Conservation (phyloP, 305 asterid species). For the Fraxinus floribunda region DNA sequence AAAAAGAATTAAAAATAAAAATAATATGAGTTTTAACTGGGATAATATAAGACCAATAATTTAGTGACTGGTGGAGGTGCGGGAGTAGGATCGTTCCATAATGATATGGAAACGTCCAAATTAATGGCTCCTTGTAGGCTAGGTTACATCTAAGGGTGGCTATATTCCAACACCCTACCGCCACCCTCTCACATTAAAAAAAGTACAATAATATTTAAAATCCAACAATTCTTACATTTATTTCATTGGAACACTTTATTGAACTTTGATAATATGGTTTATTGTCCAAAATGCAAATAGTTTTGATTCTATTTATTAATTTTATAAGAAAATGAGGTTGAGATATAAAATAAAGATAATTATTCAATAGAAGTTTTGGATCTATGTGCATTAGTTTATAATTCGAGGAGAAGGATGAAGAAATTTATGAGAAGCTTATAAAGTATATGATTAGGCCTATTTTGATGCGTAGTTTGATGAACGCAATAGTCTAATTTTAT, state of each 20-base stretch:
- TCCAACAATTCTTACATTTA: background rate
- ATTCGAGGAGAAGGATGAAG: background rate
- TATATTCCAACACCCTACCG: background rate
- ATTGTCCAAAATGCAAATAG: no score
- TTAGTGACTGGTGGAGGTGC: background rate
- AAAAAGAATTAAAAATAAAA: no score
- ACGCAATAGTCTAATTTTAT: no score
- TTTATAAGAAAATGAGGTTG: background rate
- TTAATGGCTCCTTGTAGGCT: background rate
- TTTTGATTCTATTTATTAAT: no score
- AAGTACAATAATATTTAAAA: background rate
- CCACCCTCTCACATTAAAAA: background rate
- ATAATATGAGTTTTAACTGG: background rate
- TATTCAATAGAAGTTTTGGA: background rate
- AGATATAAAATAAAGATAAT: no score
- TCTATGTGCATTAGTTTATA: no score
- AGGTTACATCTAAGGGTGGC: background rate
- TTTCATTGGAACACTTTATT: no score
- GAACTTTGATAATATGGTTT: background rate
- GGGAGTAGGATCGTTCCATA: background rate
- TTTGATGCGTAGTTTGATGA: no score
- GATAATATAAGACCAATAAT: background rate
- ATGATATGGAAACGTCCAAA: background rate
- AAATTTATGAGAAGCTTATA: no score
- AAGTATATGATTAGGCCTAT: no score